These are phyloP conservation scores for Fusarium pininemorale DNA, from an alignment of 2,329 filamentous ascomycete genomes.

Conservation along the genomic window DNA sequence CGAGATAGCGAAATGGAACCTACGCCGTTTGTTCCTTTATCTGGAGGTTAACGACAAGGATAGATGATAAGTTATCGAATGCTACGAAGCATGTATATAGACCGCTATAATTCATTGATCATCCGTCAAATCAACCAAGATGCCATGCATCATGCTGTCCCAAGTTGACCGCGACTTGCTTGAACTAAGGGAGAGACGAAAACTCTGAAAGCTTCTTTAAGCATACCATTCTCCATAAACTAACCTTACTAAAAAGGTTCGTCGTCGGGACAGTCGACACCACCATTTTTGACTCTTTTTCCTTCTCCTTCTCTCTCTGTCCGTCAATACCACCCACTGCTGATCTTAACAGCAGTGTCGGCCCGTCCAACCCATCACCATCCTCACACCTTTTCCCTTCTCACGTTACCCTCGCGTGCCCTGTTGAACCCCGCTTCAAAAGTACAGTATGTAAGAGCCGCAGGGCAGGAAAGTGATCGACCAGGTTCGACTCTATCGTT, in stretches of 20 bases:
- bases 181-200: neutral
- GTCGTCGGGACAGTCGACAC: slow-evolving; percentile 14
- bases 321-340: slow-evolving; percentile 6
- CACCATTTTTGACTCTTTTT: neutral
- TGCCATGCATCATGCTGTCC: neutral
- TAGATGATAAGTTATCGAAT: neutral
- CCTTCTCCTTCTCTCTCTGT: neutral
- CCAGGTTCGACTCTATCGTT: neutral
- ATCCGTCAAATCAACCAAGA: neutral
- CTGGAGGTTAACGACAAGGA: neutral
- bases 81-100: neutral
- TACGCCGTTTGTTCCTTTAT: neutral
- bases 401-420: neutral
- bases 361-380: slow-evolving; percentile 31
- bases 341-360: slow-evolving; percentile 19
- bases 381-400: slow-evolving; percentile 9
- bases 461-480: slow-evolving; percentile 22
- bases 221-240: slow-evolving; percentile 25
- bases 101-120: neutral
- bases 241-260: slow-evolving; percentile 34
- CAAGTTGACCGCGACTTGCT: neutral
- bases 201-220: slow-evolving; percentile 27
- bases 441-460: slow-evolving; percentile 17
- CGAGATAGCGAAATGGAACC: slow-evolving; percentile 13
- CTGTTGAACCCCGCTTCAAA: slow-evolving; percentile 13